A percentile compares a stretch with the other conserved stretches of the same genome.
phyloP scores from a whole-genome alignment of 2,329 filamentous ascomycete genomes.

The Pseudocercospora cruenta region DNA sequence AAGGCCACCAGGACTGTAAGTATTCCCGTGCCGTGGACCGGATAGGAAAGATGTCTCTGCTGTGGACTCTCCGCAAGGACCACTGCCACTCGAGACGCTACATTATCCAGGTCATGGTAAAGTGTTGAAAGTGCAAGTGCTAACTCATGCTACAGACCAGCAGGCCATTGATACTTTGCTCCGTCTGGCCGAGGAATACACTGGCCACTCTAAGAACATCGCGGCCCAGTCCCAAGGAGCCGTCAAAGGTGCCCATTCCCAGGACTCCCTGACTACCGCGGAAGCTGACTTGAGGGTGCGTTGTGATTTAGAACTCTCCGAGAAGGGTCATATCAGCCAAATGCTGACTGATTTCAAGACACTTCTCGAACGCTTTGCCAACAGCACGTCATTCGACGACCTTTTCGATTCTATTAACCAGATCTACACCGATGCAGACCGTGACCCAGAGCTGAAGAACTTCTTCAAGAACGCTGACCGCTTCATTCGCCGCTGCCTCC shows the following conservation, averaged over 20 bases:
- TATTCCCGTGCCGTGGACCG: conserved; percentile 19
- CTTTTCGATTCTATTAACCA: conserved; percentile 81
- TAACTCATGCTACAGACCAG: conserved; percentile 60
- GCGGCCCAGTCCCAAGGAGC: conserved; percentile 67
- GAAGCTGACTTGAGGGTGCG: conserved; percentile 77
- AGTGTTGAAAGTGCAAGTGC: conserved; percentile 17
- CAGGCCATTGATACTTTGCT: conserved; percentile 88
- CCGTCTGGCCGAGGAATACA: conserved; percentile 81
- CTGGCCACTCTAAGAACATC: conserved; percentile 69
- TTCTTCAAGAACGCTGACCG: conserved; percentile 83
- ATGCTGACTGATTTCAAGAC: conserved; percentile 64
- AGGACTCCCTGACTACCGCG: conserved; percentile 67
- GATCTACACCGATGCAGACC: conserved; percentile 85
- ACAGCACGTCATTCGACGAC: conserved; percentile 86
- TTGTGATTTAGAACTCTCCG: conserved; percentile 45
- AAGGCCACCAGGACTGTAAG: conserved; percentile 86
- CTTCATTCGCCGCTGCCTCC: conserved; percentile 80
- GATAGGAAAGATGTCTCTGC: neutral
- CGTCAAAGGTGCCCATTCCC: conserved; percentile 71
- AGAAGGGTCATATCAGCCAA: conserved; percentile 40
- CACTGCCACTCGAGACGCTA: neutral
- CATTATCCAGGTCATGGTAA: neutral
- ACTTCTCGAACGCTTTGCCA: conserved; percentile 92
- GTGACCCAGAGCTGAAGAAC: conserved; percentile 79
- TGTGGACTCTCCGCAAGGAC: neutral